phyloP scores from a whole-genome alignment of 768 basidiomycete genomes.

The Termitomyces sp. region DNA sequence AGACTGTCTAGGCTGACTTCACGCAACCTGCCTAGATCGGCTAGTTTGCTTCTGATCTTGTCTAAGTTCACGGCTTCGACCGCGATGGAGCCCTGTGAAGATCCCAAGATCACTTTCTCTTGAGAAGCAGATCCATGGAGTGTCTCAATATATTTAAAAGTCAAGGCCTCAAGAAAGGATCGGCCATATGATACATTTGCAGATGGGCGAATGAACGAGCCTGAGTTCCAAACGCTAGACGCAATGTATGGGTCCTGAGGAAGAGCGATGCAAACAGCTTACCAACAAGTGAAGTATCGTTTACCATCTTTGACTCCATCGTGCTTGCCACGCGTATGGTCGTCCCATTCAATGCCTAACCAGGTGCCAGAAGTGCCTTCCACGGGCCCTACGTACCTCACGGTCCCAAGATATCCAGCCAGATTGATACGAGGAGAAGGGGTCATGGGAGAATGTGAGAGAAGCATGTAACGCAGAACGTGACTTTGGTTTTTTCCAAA shows the following conservation, averaged over 20 bases:
- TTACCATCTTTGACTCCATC: conserved; percentile 76
- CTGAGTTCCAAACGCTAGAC: conserved; percentile 55
- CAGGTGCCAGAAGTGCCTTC: conserved; percentile 64
- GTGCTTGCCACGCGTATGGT: conserved; percentile 80
- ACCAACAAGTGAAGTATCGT: conserved; percentile 80
- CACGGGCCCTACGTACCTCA: conserved; percentile 67
- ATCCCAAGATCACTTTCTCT: conserved; percentile 73
- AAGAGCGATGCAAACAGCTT: conserved; percentile 23
- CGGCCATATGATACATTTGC: conserved; percentile 54
- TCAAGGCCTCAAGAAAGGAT: conserved; percentile 73
- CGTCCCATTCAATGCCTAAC: conserved; percentile 99
- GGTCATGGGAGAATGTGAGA: conserved; percentile 2
- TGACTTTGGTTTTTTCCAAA: conserved; percentile 8
- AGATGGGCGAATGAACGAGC: conserved; percentile 80
- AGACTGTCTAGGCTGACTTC: conserved; percentile 80
- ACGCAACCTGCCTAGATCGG: conserved; percentile 61
- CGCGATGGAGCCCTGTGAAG: conserved; percentile 77
- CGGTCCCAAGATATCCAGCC: conserved; percentile 57
- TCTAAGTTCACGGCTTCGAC: conserved; percentile 85
- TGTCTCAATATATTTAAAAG: conserved; percentile 72
- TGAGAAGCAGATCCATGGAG: conserved; percentile 46
- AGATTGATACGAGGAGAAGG: conserved; percentile 49
- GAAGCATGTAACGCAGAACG: conserved; percentile 28
- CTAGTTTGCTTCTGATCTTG: conserved; percentile 69
- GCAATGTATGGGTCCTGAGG: conserved; percentile 11